Conservation (phyloP, 73 alveolate species). For the Tetrahymena elliotti region DNA sequence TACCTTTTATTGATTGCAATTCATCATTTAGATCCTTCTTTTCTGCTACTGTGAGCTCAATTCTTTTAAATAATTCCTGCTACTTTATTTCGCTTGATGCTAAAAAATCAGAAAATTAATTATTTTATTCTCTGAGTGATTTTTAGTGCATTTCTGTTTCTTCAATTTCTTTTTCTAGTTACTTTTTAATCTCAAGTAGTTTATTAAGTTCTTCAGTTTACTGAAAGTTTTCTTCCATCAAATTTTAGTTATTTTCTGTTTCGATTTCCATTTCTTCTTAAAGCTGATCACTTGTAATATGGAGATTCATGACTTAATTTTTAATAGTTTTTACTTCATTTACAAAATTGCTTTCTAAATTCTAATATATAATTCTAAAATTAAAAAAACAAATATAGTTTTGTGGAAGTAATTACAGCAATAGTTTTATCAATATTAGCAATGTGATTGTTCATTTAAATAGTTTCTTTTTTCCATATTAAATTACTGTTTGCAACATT, state of each 20-base stretch:
- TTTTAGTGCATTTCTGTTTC: background rate
- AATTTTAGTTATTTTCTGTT: background rate
- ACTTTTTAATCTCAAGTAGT: background rate
- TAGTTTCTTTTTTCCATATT: background rate
- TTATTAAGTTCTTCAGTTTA: background rate
- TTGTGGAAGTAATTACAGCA: background rate
- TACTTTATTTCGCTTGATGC: background rate
- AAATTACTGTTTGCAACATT: background rate
- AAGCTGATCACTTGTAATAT: background rate
- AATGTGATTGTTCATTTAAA: background rate
- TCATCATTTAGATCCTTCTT: background rate
- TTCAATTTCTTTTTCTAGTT: background rate
- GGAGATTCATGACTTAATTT: background rate
- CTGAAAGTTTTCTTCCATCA: background rate
- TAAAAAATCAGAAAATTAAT: background rate
- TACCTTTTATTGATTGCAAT: slow-evolving; percentile 66
- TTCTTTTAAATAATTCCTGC: background rate
- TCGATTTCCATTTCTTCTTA: background rate
- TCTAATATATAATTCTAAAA: background rate
- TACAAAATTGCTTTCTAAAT: background rate
- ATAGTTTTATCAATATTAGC: background rate
- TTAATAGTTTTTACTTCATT: background rate
- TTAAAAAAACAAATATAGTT: background rate
- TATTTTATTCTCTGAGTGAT: background rate
- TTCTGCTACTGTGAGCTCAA: background rate